A percentile compares a stretch with the other conserved stretches of the same genome.
Conservation (phyloP, 2,329 filamentous ascomycete species). For the Phaeosphaeriaceae sp. region DNA sequence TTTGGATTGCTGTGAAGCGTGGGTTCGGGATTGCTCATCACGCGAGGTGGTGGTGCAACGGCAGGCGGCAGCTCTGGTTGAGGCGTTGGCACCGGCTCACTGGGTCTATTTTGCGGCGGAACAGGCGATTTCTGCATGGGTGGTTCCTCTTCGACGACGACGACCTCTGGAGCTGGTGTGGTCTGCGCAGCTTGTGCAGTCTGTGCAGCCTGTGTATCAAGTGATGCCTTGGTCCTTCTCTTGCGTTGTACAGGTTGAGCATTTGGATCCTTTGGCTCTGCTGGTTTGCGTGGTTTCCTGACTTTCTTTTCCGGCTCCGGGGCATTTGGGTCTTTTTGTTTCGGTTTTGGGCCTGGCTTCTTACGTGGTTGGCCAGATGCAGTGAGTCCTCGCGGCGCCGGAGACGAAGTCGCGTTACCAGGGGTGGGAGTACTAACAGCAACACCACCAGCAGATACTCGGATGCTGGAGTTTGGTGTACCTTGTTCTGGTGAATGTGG, state of each 20-base stretch:
- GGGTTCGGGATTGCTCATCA: slow-evolving; percentile 51
- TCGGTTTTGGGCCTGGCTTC: slow-evolving; percentile 55
- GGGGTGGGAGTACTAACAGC: slow-evolving; percentile 40
- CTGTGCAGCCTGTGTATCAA: slow-evolving; percentile 40
- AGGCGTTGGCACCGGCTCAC: slow-evolving; percentile 31
- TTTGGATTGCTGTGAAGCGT: slow-evolving; percentile 48
- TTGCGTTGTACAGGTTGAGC: slow-evolving; percentile 57
- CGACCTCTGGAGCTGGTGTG: slow-evolving; percentile 31
- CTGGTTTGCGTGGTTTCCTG: slow-evolving; percentile 55
- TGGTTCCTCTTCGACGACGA: slow-evolving; percentile 34
- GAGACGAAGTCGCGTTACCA: slow-evolving; percentile 36
- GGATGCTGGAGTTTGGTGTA: slow-evolving; percentile 44
- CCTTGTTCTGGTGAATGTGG: slow-evolving; percentile 48
- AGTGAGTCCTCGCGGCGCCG: slow-evolving; percentile 42
- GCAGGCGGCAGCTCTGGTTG: slow-evolving; percentile 38
- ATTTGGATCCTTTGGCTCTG: slow-evolving; percentile 59
- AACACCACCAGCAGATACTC: slow-evolving; percentile 39
- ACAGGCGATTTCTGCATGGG: slow-evolving; percentile 30
- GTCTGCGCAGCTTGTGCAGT: slow-evolving; percentile 46
- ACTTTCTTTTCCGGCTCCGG: slow-evolving; percentile 52
- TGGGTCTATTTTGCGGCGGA: slow-evolving; percentile 37
- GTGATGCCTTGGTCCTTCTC: slow-evolving; percentile 53
- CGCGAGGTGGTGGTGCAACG: slow-evolving; percentile 34
- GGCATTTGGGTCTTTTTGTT: slow-evolving; percentile 44
- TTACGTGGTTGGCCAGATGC: slow-evolving; percentile 49